Conservation (phyloP, 805 yeast genomes). For the Yamadazyma olivae region DNA sequence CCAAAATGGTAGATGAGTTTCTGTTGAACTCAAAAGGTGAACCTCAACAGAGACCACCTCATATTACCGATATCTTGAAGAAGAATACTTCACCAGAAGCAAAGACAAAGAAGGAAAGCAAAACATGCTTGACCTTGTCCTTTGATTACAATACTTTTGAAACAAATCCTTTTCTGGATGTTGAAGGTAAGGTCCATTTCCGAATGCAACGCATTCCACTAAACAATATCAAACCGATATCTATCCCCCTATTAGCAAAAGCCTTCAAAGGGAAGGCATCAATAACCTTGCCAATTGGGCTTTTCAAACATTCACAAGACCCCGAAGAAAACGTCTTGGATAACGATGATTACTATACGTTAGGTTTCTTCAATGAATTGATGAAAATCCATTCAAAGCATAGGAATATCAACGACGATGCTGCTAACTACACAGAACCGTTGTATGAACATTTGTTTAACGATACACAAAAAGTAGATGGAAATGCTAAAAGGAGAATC, state of each 20-base stretch:
- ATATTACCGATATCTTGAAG: neutral
- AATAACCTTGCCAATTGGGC: conserved; percentile 18
- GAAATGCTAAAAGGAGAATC: conserved; percentile 4
- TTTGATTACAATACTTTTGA: conserved; percentile 33
- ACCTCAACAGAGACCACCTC: neutral
- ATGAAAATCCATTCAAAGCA: conserved; percentile 29
- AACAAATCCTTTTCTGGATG: conserved; percentile 33
- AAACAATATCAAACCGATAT: conserved; percentile 19
- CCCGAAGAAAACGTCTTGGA: conserved; percentile 10
- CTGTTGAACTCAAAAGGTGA: neutral
- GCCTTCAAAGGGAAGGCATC: conserved; percentile 24
- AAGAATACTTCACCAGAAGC: neutral
- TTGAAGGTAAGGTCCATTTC: conserved; percentile 14
- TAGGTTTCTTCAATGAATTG: conserved; percentile 29
- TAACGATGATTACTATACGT: conserved; percentile 26
- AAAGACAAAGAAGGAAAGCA: neutral
- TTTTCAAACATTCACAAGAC: conserved; percentile 12
- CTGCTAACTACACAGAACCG: neutral
- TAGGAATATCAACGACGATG: conserved; percentile 18
- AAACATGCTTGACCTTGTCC: conserved; percentile 34
- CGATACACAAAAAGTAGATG: neutral
- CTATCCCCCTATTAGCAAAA: conserved; percentile 22
- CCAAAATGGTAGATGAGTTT: neutral
- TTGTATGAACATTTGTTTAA: neutral
- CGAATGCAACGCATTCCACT: neutral